These are phyloP conservation scores for Nepenthes mirabilis DNA, from an alignment of 148 eudicot species.

Conservation along the genomic window DNA sequence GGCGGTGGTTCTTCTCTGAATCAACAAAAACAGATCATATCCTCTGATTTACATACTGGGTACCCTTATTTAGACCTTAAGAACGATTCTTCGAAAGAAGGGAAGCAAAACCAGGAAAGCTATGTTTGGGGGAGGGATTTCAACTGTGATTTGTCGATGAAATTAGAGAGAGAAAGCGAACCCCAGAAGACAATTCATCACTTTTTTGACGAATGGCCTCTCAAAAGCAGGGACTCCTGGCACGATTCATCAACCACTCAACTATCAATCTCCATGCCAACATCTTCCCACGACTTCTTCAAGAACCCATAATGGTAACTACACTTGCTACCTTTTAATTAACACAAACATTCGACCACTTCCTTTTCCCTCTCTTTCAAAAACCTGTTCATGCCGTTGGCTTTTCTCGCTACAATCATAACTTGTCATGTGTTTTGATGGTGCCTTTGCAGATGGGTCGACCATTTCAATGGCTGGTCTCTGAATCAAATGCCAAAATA, in stretches of 20 bases:
- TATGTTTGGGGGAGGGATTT: conserved; percentile 38
- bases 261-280: conserved; percentile 35
- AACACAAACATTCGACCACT: neutral
- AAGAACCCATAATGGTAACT: conserved; percentile 18
- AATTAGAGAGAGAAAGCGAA: conserved; percentile 13
- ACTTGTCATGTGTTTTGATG: conserved; percentile 10
- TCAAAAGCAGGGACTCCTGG: conserved; percentile 22
- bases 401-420: conserved; percentile 18
- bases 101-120: conserved; percentile 17
- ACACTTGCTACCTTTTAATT: neutral
- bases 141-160: conserved; percentile 24
- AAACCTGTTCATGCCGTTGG: conserved; percentile 4
- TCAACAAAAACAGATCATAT: neutral
- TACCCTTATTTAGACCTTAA: conserved; percentile 21
- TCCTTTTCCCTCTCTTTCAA: neutral
- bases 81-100: conserved; percentile 3
- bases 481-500: neutral
- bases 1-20: neutral
- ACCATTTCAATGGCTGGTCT: neutral
- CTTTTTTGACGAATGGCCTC: conserved; percentile 43
- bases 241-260: conserved; percentile 38
- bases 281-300: conserved; percentile 33
- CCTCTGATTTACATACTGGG: conserved; percentile 15
- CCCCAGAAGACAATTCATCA: conserved; percentile 30
- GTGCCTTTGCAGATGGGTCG: conserved; percentile 28